Percentiles rank a stretch among this genome's conserved stretches.
Evolutionary conservation across 116 monocot genomes (phyloP).

Genomic region (Dioscorea cayenensis): DNA sequence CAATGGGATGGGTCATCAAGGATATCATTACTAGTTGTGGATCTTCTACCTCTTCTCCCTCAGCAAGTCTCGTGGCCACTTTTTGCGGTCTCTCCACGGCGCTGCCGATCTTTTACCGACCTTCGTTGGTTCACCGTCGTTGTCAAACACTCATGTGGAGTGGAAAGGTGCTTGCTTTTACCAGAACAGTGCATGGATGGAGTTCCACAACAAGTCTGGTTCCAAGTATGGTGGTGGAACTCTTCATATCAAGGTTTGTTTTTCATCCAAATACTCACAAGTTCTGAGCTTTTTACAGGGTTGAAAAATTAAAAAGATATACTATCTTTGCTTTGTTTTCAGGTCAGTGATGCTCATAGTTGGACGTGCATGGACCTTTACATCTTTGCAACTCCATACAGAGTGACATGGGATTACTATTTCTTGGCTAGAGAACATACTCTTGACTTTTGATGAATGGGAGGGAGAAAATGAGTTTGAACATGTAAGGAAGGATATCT

Average conservation of each 20-base stretch:
- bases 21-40: slow-evolving; percentile 31
- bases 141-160: slow-evolving; percentile 15
- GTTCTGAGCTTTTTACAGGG: not conserved
- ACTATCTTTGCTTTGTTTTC: slow-evolving; percentile 5
- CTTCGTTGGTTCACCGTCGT: slow-evolving; percentile 50
- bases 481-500: slow-evolving; percentile 51
- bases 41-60: slow-evolving; percentile 64
- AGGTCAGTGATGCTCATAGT: slow-evolving; percentile 70
- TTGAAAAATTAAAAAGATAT: not conserved
- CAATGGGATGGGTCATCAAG: slow-evolving; percentile 8
- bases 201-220: slow-evolving; percentile 54
- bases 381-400: slow-evolving; percentile 88
- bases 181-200: slow-evolving; percentile 60
- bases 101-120: slow-evolving; percentile 66
- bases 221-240: slow-evolving; percentile 60
- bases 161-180: slow-evolving; percentile 89
- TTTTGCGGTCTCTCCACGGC: slow-evolving; percentile 39
- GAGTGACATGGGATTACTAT: slow-evolving; percentile 92
- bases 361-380: slow-evolving; percentile 98
- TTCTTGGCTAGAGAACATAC: slow-evolving; percentile 76
- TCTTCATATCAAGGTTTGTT: slow-evolving; percentile 60
- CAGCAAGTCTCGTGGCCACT: slow-evolving; percentile 36
- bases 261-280: not conserved
- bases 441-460: slow-evolving; percentile 67
- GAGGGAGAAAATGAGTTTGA: slow-evolving; percentile 76